Conservation (phyloP, 768 basidiomycete species). For the Amanita inopinata region DNA sequence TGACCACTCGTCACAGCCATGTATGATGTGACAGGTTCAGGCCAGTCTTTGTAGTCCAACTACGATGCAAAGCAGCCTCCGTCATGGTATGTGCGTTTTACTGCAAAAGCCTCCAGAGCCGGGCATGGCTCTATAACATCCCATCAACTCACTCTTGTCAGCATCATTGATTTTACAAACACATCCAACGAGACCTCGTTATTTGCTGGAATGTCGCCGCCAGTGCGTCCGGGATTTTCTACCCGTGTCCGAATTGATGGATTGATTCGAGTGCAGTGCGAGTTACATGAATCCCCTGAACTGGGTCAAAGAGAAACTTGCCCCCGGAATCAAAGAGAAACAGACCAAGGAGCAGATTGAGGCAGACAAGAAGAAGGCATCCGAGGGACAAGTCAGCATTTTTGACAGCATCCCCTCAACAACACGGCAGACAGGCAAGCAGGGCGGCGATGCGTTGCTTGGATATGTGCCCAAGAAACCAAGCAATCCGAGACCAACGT, state of each 20-base stretch:
- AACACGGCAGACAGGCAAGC: constrained; percentile 12
- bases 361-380: constrained; percentile 34
- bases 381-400: constrained; percentile 36
- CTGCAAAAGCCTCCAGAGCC: background rate
- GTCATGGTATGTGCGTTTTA: constrained; percentile 15
- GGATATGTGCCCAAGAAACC: constrained; percentile 11
- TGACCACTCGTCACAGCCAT: background rate
- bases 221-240: constrained; percentile 25
- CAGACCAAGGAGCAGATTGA: constrained; percentile 34
- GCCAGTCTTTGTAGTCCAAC: background rate
- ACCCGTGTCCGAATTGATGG: constrained; percentile 1
- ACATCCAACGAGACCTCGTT: constrained; percentile 12
- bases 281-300: constrained; percentile 49
- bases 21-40: constrained; percentile 1
- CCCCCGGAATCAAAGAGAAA: constrained; percentile 36
- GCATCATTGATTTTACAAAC: background rate
- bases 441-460: constrained; percentile 9
- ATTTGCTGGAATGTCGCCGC: constrained; percentile 30
- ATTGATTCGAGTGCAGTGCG: constrained; percentile 17
- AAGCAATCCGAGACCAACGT: constrained; percentile 19
- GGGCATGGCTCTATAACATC: constrained; percentile 2
- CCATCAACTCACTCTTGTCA: too few relatives aligned
- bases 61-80: constrained; percentile 21
- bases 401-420: constrained; percentile 33
- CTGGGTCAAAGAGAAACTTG: constrained; percentile 56